Evolutionary conservation across 2,329 filamentous ascomycete species (phyloP).

Genomic region (Neofusicoccum sp.): DNA sequence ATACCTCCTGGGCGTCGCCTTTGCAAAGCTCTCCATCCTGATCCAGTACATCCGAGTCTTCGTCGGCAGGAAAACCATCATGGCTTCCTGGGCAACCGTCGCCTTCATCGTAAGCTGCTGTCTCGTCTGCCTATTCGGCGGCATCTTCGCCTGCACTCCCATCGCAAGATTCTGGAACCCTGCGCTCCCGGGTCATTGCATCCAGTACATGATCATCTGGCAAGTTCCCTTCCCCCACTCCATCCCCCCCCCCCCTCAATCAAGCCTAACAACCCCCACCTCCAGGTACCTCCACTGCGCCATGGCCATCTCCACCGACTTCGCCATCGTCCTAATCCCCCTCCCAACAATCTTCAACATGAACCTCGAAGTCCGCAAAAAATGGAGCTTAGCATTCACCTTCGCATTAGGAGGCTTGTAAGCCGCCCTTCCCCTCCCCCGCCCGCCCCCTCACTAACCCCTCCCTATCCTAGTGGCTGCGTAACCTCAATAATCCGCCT

Average conservation of each 20-base stretch:
- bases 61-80: neutral
- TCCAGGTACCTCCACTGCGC: slow-evolving; percentile 11
- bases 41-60: slow-evolving; percentile 18
- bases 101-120: slow-evolving; percentile 16
- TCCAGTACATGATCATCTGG: slow-evolving; percentile 13
- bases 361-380: slow-evolving; percentile 30
- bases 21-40: slow-evolving; percentile 14
- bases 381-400: slow-evolving; percentile 32
- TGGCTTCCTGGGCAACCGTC: slow-evolving; percentile 5
- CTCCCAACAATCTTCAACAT: slow-evolving; percentile 26
- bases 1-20: slow-evolving; percentile 8
- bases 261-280: neutral
- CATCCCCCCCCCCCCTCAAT: neutral
- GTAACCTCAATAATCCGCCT: slow-evolving; percentile 29
- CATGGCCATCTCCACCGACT: slow-evolving; percentile 15
- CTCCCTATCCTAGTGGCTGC: slow-evolving; percentile 25
- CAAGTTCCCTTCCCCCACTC: neutral
- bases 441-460: neutral
- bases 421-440: slow-evolving; percentile 11
- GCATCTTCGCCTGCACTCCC: slow-evolving; percentile 14
- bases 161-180: slow-evolving; percentile 16
- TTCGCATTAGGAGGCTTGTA: slow-evolving; percentile 39
- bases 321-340: slow-evolving; percentile 14
- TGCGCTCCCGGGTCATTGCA: neutral
- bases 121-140: slow-evolving; percentile 12